Evolutionary conservation across 495 filamentous ascomycete species (phyloP).

Genomic region (Neurospora discreta): DNA sequence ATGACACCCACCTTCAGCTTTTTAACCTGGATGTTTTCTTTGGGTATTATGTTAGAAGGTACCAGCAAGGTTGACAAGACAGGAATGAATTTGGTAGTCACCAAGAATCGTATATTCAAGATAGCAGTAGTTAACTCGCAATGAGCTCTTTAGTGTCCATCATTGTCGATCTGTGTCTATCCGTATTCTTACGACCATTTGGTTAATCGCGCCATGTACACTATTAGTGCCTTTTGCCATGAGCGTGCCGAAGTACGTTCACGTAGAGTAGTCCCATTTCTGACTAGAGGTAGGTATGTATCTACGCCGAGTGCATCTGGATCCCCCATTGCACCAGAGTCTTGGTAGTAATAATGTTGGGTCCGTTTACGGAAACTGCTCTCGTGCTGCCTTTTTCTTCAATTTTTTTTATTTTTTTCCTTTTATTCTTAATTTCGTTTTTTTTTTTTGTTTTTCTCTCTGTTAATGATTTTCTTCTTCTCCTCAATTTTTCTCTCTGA

Average conservation of each 20-base stretch:
- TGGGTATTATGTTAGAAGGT: not conserved
- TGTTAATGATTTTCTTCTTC: not conserved
- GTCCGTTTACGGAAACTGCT: not conserved
- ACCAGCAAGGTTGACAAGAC: not conserved
- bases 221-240: too few species aligned
- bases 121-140: not conserved
- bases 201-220: too few species aligned
- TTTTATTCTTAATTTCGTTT: not conserved
- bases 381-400: not conserved
- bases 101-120: not conserved
- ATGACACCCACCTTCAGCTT: not conserved
- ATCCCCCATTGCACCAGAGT: too few species aligned
- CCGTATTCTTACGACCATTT: too few species aligned
- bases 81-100: not conserved
- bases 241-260: too few species aligned
- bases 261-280: too few species aligned
- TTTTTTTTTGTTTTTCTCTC: not conserved
- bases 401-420: not conserved
- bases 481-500: not conserved
- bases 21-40: not conserved
- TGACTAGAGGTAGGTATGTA: too few species aligned
- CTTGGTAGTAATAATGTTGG: too few species aligned
- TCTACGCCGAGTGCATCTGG: too few species aligned
- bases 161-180: not conserved
- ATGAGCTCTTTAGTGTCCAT: not conserved